These are phyloP conservation scores for Fusarium sp. DNA, from an alignment of 2,329 filamentous ascomycete species.

Conservation along the genomic window DNA sequence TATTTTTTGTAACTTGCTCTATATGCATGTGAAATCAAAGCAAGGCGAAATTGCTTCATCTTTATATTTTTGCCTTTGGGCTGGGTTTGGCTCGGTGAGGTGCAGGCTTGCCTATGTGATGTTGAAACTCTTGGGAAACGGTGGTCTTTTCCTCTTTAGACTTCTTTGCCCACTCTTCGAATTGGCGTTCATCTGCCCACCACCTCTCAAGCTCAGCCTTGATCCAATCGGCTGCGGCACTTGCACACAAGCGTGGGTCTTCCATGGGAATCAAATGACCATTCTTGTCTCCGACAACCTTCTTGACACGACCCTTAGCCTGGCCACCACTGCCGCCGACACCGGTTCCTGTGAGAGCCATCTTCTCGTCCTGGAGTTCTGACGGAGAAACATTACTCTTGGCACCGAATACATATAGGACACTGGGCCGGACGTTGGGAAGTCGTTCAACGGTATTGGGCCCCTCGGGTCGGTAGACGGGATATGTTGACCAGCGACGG, in stretches of 20 bases:
- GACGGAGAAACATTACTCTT: conserved; percentile 67
- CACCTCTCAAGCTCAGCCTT: conserved; percentile 67
- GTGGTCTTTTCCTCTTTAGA: conserved; percentile 66
- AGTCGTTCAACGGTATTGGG: conserved; percentile 68
- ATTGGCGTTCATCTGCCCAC: conserved; percentile 68
- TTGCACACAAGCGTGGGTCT: conserved; percentile 74
- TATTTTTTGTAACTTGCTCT: background rate
- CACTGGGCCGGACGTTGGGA: conserved; percentile 70
- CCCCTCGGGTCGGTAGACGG: conserved; percentile 77
- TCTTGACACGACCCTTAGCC: conserved; percentile 73
- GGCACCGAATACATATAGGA: conserved; percentile 77
- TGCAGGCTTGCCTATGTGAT: conserved; percentile 60
- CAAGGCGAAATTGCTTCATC: background rate
- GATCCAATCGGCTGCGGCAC: conserved; percentile 68
- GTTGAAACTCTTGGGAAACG: conserved; percentile 62
- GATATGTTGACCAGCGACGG: conserved; percentile 54
- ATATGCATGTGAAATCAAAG: background rate
- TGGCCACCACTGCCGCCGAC: conserved; percentile 75
- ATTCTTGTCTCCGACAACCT: conserved; percentile 71
- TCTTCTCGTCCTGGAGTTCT: conserved; percentile 66
- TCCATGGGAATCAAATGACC: conserved; percentile 92
- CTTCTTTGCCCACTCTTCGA: conserved; percentile 66
- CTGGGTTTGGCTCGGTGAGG: conserved; percentile 22
- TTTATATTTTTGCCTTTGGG: conserved; percentile 50
- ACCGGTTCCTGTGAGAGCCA: conserved; percentile 73